Conservation (phyloP, 1,139 yeast genomes). For the Hansenula anomala region DNA sequence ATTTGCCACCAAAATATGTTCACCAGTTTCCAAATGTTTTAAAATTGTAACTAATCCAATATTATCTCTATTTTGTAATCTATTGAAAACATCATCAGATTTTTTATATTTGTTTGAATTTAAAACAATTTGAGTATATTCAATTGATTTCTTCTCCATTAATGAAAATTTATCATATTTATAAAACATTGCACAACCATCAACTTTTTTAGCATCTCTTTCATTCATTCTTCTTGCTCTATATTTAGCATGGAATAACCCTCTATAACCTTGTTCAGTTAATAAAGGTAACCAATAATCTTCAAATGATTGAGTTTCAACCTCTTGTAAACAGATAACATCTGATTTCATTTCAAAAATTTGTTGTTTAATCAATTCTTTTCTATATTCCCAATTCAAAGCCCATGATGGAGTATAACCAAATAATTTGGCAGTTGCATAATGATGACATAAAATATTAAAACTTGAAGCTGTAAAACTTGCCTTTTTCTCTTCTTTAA, state of each 20-base stretch:
- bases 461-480: constrained; percentile 76
- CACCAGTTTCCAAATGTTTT: constrained; percentile 70
- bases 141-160: constrained; percentile 68
- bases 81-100: constrained; percentile 90
- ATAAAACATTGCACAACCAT: constrained; percentile 94
- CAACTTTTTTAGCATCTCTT: constrained; percentile 81
- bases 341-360: constrained; percentile 63
- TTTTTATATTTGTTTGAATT: constrained; percentile 85
- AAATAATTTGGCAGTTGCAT: constrained; percentile 89
- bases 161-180: constrained; percentile 64
- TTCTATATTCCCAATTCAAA: constrained; percentile 88
- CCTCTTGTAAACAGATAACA: constrained; percentile 90
- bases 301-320: constrained; percentile 80
- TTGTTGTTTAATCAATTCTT: constrained; percentile 69
- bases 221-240: constrained; percentile 91
- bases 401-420: constrained; percentile 98
- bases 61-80: constrained; percentile 95
- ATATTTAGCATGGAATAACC: constrained; percentile 80
- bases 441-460: constrained; percentile 91
- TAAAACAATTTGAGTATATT: constrained; percentile 85
- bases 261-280: constrained; percentile 65
- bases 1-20: constrained; percentile 69
- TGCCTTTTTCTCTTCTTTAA: constrained; percentile 16
- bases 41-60: constrained; percentile 79
- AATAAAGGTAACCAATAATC: constrained; percentile 83